Conservation (phyloP, 2,329 filamentous ascomycete species). For the Oidium heveae region DNA sequence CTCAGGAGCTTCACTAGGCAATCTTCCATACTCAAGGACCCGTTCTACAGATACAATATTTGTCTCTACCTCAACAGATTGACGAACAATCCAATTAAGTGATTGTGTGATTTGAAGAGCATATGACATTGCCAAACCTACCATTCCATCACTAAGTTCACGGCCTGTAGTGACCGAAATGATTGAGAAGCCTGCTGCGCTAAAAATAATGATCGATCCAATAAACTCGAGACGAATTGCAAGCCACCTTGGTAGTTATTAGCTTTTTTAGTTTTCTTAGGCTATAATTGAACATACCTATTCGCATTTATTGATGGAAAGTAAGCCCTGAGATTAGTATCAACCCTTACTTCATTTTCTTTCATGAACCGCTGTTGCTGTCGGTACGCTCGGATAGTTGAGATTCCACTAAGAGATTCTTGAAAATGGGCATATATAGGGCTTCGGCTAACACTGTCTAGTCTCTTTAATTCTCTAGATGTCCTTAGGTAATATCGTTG, state of each 20-base stretch:
- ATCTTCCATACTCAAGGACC: conserved; percentile 76
- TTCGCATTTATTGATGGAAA: conserved; percentile 79
- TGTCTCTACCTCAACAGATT: conserved; percentile 99
- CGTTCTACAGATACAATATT: conserved; percentile 98
- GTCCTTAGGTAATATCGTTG: conserved; percentile 93
- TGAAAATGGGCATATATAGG: conserved; percentile 98
- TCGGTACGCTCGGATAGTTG: conserved; percentile 82
- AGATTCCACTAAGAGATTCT: conserved; percentile 79
- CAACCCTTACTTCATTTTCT: conserved; percentile 94
- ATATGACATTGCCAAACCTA: conserved; percentile 91
- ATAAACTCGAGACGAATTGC: conserved; percentile 89
- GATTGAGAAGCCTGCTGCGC: conserved; percentile 60
- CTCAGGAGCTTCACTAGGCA: conserved; percentile 85
- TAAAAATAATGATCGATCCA: conserved; percentile 77
- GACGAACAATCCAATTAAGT: conserved; percentile 95
- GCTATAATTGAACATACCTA: conserved; percentile 7
- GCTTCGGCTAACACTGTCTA: conserved; percentile 85
- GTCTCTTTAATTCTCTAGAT: conserved; percentile 81
- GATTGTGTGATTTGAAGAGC: conserved; percentile 91
- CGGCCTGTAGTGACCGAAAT: conserved; percentile 48
- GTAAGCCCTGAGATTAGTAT: conserved; percentile 81
- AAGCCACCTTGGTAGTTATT: conserved; percentile 44
- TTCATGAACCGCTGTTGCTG: conserved; percentile 69
- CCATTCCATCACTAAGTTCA: conserved; percentile 41
- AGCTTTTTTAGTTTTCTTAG: conserved; percentile 1